A percentile compares a stretch with the other conserved stretches of the same genome.
Conservation (phyloP, 1,284 basidiomycete genomes). For the Kwoniella shivajii region DNA sequence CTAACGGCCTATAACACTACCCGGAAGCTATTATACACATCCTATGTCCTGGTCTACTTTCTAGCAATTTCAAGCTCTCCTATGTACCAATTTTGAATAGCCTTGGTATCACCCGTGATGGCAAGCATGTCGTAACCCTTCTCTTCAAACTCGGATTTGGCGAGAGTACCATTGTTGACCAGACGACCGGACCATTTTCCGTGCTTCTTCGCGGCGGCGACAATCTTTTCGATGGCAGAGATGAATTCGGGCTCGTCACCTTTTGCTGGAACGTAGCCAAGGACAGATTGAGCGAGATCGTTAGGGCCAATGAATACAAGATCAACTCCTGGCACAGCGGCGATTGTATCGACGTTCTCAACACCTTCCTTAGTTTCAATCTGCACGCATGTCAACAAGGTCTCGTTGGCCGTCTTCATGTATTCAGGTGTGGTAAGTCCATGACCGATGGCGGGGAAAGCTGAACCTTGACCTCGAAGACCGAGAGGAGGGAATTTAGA, state of each 20-base stretch:
- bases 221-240: conserved; percentile 38
- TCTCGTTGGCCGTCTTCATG: conserved; percentile 36
- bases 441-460: conserved; percentile 36
- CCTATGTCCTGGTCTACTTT: conserved; percentile 1
- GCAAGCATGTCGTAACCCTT: too few relatives aligned
- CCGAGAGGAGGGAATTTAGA: conserved; percentile 45
- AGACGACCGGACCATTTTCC: conserved; percentile 37
- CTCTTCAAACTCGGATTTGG: too few relatives aligned
- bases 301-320: conserved; percentile 46
- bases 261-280: conserved; percentile 40
- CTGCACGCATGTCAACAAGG: conserved; percentile 36
- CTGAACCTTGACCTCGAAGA: conserved; percentile 43
- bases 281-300: conserved; percentile 41
- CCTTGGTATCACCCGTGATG: conserved; percentile 39
- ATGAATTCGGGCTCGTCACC: conserved; percentile 38
- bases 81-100: conserved; percentile 35
- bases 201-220: conserved; percentile 29
- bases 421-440: conserved; percentile 41
- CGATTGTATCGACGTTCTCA: conserved; percentile 43
- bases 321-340: conserved; percentile 39
- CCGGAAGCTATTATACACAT: too few relatives aligned
- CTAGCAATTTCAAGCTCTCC: conserved; percentile 19
- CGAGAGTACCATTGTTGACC: conserved; percentile 30
- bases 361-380: conserved; percentile 42
- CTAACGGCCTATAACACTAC: too few relatives aligned